These are phyloP conservation scores for Globisporangium okanoganense DNA, from an alignment of 352 stramenopile genomes.

Conservation along the genomic window DNA sequence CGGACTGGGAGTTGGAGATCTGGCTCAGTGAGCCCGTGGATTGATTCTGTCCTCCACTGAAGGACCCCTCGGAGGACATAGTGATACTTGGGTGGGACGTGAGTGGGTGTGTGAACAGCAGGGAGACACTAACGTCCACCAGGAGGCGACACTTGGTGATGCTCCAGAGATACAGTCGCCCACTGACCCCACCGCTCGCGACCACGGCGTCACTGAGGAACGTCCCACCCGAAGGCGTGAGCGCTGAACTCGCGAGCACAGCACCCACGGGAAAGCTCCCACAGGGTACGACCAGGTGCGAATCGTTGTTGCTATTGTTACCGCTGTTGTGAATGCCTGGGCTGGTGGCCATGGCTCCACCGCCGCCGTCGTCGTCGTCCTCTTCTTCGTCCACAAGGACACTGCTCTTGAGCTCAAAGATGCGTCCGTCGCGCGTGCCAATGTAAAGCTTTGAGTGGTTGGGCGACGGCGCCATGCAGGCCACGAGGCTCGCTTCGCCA, in stretches of 20 bases:
- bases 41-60: neutral
- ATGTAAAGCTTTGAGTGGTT: constrained; percentile 57
- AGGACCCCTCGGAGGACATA: neutral
- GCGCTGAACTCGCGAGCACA: constrained; percentile 34
- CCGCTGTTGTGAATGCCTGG: neutral
- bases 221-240: constrained; percentile 54
- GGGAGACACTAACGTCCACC: constrained; percentile 30
- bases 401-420: constrained; percentile 63
- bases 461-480: constrained; percentile 42
- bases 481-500: constrained; percentile 15
- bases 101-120: constrained; percentile 30
- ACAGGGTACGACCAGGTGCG: constrained; percentile 35
- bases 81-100: neutral
- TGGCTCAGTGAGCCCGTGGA: neutral
- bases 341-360: neutral
- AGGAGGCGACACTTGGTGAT: constrained; percentile 39
- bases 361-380: constrained; percentile 30
- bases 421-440: constrained; percentile 44
- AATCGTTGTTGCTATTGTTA: constrained; percentile 16
- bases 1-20: constrained; percentile 1
- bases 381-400: constrained; percentile 56
- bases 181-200: constrained; percentile 45
- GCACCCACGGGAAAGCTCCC: constrained; percentile 50
- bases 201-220: constrained; percentile 44
- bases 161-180: constrained; percentile 48